Percentiles rank a stretch among this genome's conserved stretches.
Conservation (phyloP, 1,284 basidiomycete genomes). For the Anthracocystis walkeri region DNA sequence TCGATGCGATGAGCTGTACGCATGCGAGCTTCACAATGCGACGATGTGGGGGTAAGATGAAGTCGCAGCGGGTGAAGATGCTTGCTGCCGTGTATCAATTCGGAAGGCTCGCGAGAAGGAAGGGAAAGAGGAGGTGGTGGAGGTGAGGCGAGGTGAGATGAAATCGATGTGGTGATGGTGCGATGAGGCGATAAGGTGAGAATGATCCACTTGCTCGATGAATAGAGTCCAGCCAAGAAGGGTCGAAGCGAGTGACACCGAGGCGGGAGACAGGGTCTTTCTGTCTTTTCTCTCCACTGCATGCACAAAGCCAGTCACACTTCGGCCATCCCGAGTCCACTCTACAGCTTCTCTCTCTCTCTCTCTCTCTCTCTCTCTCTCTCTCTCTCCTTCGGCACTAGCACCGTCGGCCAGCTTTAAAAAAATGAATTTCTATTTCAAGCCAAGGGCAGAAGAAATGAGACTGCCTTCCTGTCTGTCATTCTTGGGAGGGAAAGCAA, state of each 20-base stretch:
- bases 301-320: conserved; percentile 1
- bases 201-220: no score
- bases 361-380: neutral
- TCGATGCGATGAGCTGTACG: neutral
- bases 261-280: conserved; percentile 9
- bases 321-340: conserved; percentile 12
- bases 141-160: neutral
- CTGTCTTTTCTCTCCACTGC: neutral
- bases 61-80: neutral
- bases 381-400: neutral
- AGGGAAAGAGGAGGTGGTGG: neutral
- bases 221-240: conserved; percentile 2
- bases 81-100: neutral
- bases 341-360: neutral
- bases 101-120: neutral
- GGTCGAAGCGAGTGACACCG: conserved; percentile 7
- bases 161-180: neutral
- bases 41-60: neutral
- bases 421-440: no score
- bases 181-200: neutral
- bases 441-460: no score
- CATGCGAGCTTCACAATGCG: no score
- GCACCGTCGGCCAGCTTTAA: no score
- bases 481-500: no score
- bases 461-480: no score